phyloP scores from a whole-genome alignment of 2,329 filamentous ascomycete genomes.

The Diaporthe citri region DNA sequence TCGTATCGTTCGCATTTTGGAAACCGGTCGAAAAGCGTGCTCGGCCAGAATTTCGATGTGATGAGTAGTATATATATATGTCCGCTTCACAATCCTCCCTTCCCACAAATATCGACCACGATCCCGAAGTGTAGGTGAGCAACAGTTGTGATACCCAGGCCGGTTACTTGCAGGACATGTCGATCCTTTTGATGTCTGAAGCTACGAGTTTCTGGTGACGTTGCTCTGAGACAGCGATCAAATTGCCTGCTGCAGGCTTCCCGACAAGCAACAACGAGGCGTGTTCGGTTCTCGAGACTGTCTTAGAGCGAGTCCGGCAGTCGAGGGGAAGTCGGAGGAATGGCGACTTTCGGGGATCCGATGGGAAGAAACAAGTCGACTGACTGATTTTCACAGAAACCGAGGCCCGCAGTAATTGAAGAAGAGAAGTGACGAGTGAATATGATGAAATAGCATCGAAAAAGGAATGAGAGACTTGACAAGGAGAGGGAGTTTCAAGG shows the following conservation, averaged over 20 bases:
- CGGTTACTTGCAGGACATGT: conserved; percentile 25
- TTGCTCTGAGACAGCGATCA: not conserved
- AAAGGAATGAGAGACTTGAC: conserved; percentile 11
- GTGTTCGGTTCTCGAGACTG: not conserved
- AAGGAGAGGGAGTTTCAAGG: conserved; percentile 15
- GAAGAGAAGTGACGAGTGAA: conserved; percentile 6
- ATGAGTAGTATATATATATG: not conserved
- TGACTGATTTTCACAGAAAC: not conserved
- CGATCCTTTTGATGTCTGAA: conserved; percentile 5
- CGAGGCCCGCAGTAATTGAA: not conserved
- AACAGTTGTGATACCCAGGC: not conserved
- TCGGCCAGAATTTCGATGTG: not conserved
- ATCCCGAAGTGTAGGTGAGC: conserved; percentile 1
- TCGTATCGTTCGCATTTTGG: conserved; percentile 33
- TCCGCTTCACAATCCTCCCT: conserved; percentile 2
- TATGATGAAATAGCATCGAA: conserved; percentile 8
- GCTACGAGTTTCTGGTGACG: conserved; percentile 6
- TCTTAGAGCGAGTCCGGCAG: not conserved
- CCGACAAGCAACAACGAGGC: conserved; percentile 10
- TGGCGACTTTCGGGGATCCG: not conserved
- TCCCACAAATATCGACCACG: conserved; percentile 2
- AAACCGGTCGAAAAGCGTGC: not conserved
- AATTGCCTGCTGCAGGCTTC: conserved; percentile 9
- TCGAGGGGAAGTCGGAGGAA: conserved; percentile 6
- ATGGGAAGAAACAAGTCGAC: not conserved